Evolutionary conservation across 768 basidiomycete genomes (phyloP), one percentile per base, ranked within the genome.

Genomic region (Boletus rex-veris): DNA sequence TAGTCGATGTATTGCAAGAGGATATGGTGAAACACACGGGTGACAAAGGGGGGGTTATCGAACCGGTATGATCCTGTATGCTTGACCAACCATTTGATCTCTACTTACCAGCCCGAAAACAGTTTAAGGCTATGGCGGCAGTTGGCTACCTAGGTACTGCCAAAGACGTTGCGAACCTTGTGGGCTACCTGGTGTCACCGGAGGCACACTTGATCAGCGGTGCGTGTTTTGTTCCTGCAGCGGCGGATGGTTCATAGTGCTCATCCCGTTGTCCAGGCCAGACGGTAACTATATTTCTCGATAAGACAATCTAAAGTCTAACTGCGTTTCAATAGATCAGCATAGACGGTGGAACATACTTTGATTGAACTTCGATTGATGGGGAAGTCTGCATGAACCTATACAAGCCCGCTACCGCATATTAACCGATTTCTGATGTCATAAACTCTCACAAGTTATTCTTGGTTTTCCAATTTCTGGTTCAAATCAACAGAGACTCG

Each of bases 131-230:
- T 41, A 30, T 30, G 43, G 16, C 62, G 0, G 56, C 66, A 4
- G 45, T 66, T 6, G 68, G 68, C 8, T 37, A 63, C 36, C n/a
- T 64, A 1, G 70, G 70, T 14, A 53, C 26, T 7, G 12, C 67
- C 30, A 54, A 68, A 8, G 76, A 75, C 33, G 38, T 76, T n/a
- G 73, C 73, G 1, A 61, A 53, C 16, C 64, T 77, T 0, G 76
- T 76, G 5, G 64, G 71, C 7, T 76, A 68, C 54, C 58, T 77
- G 18, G 71, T 54, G 2, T 71, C 70, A 2, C 63, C 68, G 4
- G 68, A 71, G 18, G 66, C 74, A 12, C 60, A 60, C 53, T 70
- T 63, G 24, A 41, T 76, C 52, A 75, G 73, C 43, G 74, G 74
- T 69, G 55, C 14, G 55, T 47, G 18, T 16, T 6, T 24, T 16